Evolutionary conservation across 1,284 basidiomycete genomes (phyloP), one percentile per base, ranked within the genome.

Genomic region (Limonomyces culmigenus): DNA sequence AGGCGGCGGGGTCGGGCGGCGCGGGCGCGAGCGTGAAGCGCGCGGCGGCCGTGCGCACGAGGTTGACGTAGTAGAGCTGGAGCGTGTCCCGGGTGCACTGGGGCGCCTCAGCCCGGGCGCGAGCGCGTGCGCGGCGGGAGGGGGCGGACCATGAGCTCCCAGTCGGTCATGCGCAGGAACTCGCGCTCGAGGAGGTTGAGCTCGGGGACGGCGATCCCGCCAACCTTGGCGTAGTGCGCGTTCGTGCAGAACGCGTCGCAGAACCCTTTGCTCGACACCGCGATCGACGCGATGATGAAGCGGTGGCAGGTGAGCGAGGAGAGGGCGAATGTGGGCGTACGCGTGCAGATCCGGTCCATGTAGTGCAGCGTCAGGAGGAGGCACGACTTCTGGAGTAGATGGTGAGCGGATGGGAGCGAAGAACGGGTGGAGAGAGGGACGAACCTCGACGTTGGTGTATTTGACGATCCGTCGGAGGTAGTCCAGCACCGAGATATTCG

Each of bases 171-270:
- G 41, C 67, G 65, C 29, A 95, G 68, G 53, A 96, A 89, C 53
- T 95, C 91, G 50, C 85, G 67, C 61, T 96, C 91, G 42, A 96
- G 72, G 45, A 84, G 64, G 58, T 93, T 92, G 54, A 96, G 74
- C 59, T 96, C 91, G 39, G 67, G 64, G 37, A 88, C 65, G 45
- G 84, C 76, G 52, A 95, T 88, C 35, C 91, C 91, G 44, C 91
- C 91, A 25, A 96, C 88, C 59, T 81, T 84, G 45, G 91, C 86
- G 57, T 95, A 95, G 49, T 89, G 73, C 35, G 71, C 72, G 54
- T 95, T 95, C 32, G 85, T 86, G 59, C 85, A 91, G 54, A 95
- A 95, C 14, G 77, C 73, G 58, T 96, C 91, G 56, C 84, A 92
- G 37, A 93, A 72, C 1, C 86, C 85, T 58, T 96, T 95, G 56